Percentiles rank a stretch among this genome's conserved stretches.
Evolutionary conservation across 1,139 yeast genomes (phyloP).

Genomic region (Sugiyamaella castrensis): DNA sequence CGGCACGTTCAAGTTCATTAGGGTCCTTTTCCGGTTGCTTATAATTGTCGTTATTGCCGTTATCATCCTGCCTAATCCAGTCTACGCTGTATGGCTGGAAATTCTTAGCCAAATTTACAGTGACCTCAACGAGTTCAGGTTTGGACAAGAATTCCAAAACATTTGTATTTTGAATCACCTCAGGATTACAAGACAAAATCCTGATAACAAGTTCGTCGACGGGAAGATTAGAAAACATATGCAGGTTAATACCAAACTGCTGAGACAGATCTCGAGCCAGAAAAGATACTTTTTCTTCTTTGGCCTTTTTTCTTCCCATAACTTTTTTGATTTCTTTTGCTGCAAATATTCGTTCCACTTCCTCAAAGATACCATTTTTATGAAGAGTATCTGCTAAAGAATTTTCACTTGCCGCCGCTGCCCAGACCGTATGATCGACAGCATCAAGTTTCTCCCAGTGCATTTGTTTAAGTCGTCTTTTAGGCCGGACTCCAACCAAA

Average conservation of each 20-base stretch:
- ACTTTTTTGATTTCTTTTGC: conserved; percentile 52
- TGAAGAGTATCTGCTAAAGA: conserved; percentile 53
- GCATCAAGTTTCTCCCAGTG: conserved; percentile 84
- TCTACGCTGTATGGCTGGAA: conserved; percentile 70
- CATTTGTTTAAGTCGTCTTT: conserved; percentile 75
- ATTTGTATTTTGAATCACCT: conserved; percentile 62
- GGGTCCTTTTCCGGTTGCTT: conserved; percentile 57
- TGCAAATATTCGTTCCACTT: conserved; percentile 75
- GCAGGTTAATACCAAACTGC: conserved; percentile 90
- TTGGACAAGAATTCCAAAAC: conserved; percentile 79
- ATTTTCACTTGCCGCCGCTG: conserved; percentile 45
- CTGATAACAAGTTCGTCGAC: conserved; percentile 64
- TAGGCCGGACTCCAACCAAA: conserved; percentile 45
- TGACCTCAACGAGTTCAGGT: conserved; percentile 68
- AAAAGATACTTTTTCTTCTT: conserved; percentile 52
- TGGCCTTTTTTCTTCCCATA: conserved; percentile 37
- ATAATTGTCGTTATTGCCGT: conserved; percentile 18
- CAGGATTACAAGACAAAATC: conserved; percentile 69
- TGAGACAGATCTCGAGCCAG: conserved; percentile 80
- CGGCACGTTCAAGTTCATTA: conserved; percentile 70
- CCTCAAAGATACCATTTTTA: conserved; percentile 70
- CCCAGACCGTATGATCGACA: conserved; percentile 80
- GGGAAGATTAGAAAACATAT: conserved; percentile 61
- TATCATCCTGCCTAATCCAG: conserved; percentile 36
- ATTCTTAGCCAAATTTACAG: conserved; percentile 60